Evolutionary conservation across 164 flowering plant species (phyloP).

Genomic region (Taxillus chinensis): DNA sequence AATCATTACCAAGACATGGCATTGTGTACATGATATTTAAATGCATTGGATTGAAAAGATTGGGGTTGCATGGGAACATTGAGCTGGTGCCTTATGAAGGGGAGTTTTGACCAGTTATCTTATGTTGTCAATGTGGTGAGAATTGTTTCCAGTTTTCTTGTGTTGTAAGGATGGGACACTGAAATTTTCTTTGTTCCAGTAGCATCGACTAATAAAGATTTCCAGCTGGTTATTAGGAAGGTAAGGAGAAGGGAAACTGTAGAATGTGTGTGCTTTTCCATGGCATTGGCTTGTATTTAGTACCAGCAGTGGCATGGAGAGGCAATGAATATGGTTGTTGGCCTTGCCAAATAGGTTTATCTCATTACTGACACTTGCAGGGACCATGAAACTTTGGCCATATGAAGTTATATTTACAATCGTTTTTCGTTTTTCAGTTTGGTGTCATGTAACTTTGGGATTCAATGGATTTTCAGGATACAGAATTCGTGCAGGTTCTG

Average conservation of each 20-base stretch:
- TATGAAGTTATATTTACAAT: constrained; percentile 4
- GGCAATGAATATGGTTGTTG: constrained; percentile 16
- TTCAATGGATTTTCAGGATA: constrained; percentile 63
- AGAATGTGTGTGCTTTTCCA: constrained; percentile 12
- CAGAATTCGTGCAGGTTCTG: constrained; percentile 74
- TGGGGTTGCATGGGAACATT: constrained; percentile 3
- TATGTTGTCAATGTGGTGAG: not conserved
- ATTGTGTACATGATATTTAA: not conserved
- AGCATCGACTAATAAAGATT: not conserved
- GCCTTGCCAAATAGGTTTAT: constrained; percentile 13
- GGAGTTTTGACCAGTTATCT: not conserved
- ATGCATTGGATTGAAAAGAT: not conserved
- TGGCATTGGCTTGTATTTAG: constrained; percentile 13
- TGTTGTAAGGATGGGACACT: constrained; percentile 9
- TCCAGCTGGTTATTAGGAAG: constrained; percentile 10
- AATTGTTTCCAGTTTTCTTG: not conserved
- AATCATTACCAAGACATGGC: not conserved
- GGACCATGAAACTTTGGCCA: constrained; percentile 10
- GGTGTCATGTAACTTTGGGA: constrained; percentile 17
- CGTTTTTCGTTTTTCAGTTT: constrained; percentile 6
- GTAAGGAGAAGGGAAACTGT: constrained; percentile 14
- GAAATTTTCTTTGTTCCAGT: constrained; percentile 7
- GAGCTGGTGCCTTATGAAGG: not conserved
- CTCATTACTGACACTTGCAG: constrained; percentile 8
- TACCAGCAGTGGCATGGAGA: constrained; percentile 18